Conservation (phyloP, 805 yeast species). For the Lachancea waltii region DNA sequence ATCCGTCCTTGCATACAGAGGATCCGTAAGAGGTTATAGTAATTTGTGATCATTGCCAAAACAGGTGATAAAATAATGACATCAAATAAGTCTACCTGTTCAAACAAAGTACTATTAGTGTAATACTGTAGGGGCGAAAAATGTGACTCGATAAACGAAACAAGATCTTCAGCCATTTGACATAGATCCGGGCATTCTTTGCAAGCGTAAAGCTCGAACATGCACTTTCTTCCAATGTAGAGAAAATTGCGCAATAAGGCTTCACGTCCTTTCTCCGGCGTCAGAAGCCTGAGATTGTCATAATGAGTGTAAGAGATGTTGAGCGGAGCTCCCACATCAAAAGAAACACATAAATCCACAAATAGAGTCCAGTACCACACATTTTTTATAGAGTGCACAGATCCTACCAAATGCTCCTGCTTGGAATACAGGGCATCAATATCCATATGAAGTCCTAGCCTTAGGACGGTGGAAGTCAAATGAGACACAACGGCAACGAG, state of each 20-base stretch:
- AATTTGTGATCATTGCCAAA: constrained; percentile 21
- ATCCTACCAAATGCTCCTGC: constrained; percentile 18
- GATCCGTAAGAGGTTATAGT: constrained; percentile 17
- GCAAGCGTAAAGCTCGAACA: constrained; percentile 2
- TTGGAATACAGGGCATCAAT: constrained; percentile 14
- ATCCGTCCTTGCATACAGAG: constrained; percentile 9
- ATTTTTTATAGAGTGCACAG: constrained; percentile 16
- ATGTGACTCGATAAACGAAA: constrained; percentile 12
- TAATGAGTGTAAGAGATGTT: constrained; percentile 7
- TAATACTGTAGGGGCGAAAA: constrained; percentile 18
- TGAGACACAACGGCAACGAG: constrained; percentile 11
- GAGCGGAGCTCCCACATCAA: constrained; percentile 23
- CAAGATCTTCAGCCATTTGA: constrained; percentile 10
- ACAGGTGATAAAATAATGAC: constrained; percentile 18
- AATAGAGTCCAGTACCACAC: constrained; percentile 26
- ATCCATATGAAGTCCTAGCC: constrained; percentile 23
- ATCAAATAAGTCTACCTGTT: constrained; percentile 20
- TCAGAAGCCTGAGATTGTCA: constrained; percentile 4
- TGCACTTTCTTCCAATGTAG: constrained; percentile 4
- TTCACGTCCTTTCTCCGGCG: constrained; percentile 2
- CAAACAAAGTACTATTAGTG: constrained; percentile 12
- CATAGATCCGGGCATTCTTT: neutral
- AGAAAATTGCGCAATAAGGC: constrained; percentile 6
- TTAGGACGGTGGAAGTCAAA: constrained; percentile 16
- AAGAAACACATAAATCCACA: constrained; percentile 21